A percentile compares a stretch with the other conserved stretches of the same genome.
These are phyloP conservation scores for Metarhizium brunneum DNA, from an alignment of 2,329 filamentous ascomycete genomes.

Conservation along the genomic window DNA sequence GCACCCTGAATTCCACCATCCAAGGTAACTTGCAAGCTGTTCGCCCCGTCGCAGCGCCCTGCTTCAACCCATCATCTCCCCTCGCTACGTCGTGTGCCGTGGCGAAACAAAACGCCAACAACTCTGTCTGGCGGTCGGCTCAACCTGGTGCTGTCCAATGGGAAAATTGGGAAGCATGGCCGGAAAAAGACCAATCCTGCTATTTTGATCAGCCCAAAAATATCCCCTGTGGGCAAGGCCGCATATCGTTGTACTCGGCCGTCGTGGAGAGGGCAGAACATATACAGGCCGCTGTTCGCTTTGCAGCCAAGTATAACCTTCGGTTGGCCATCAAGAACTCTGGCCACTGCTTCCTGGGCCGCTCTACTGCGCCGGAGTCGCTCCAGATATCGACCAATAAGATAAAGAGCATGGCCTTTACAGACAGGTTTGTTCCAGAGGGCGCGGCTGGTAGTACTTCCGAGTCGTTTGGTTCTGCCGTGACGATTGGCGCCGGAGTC, in stretches of 20 bases:
- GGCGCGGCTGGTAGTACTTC: too few relatives aligned
- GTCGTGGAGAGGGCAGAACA: conserved; percentile 20
- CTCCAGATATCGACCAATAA: conserved; percentile 25
- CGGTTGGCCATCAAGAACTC: conserved; percentile 25
- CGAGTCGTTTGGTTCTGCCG: too few relatives aligned
- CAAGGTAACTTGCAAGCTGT: conserved; percentile 39
- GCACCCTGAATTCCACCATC: conserved; percentile 38
- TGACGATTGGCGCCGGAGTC: conserved; percentile 20
- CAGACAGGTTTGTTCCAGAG: conserved; percentile 14
- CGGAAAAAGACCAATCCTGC: conserved; percentile 18
- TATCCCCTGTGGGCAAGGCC: conserved; percentile 22
- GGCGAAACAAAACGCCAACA: conserved; percentile 18
- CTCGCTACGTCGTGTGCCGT: conserved; percentile 30
- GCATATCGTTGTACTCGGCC: conserved; percentile 26
- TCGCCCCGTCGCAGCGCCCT: conserved; percentile 38
- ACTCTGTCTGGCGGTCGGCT: conserved; percentile 25
- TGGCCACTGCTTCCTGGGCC: conserved; percentile 25
- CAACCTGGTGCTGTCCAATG: conserved; percentile 25
- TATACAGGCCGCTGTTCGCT: conserved; percentile 27
- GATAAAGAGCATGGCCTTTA: conserved; percentile 18
- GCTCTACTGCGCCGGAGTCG: conserved; percentile 21
- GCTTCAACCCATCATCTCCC: conserved; percentile 34
- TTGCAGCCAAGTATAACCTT: conserved; percentile 22
- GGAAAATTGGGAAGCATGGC: conserved; percentile 26
- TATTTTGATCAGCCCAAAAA: conserved; percentile 19